These are phyloP conservation scores for Fraxinus albicans DNA, from an alignment of 305 asterid genomes.

Conservation along the genomic window DNA sequence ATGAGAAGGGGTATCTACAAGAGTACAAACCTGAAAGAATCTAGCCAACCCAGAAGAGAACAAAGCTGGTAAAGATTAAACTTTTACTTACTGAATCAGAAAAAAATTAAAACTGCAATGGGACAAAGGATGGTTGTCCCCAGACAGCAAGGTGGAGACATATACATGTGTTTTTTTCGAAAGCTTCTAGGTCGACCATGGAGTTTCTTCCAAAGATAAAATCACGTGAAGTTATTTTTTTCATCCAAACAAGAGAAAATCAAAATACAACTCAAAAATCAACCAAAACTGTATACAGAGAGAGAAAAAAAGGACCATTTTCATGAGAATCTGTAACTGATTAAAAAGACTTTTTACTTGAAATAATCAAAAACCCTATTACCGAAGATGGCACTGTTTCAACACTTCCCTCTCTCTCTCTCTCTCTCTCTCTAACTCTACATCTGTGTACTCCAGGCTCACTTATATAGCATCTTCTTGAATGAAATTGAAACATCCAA, in stretches of 20 bases:
- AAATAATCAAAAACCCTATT: slow-evolving; percentile 16
- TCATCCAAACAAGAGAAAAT: slow-evolving; percentile 59
- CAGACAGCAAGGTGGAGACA: slow-evolving; percentile 19
- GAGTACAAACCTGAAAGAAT: slow-evolving; percentile 32
- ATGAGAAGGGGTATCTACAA: slow-evolving; percentile 34
- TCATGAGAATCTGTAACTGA: slow-evolving; percentile 13
- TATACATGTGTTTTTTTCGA: slow-evolving; percentile 8
- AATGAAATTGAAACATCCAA: not conserved
- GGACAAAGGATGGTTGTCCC: slow-evolving; percentile 44
- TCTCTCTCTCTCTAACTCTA: not conserved
- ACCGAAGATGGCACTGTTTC: not conserved
- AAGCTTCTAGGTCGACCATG: slow-evolving; percentile 21
- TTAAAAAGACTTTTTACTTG: not conserved
- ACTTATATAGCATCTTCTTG: not conserved
- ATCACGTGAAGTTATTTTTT: slow-evolving; percentile 58
- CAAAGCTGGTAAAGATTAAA: slow-evolving; percentile 38
- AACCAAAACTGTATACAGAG: slow-evolving; percentile 4
- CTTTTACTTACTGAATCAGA: not conserved
- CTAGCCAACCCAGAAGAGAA: slow-evolving; percentile 49
- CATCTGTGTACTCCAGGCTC: not conserved
- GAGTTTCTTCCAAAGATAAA: slow-evolving; percentile 38
- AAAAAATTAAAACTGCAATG: not conserved
- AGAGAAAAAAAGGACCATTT: not conserved
- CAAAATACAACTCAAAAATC: not conserved
- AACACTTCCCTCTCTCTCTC: not conserved